Base-by-base conservation (phyloP, 192 early-diverging fungal species). In the Lobosporangium transversale region DNA sequence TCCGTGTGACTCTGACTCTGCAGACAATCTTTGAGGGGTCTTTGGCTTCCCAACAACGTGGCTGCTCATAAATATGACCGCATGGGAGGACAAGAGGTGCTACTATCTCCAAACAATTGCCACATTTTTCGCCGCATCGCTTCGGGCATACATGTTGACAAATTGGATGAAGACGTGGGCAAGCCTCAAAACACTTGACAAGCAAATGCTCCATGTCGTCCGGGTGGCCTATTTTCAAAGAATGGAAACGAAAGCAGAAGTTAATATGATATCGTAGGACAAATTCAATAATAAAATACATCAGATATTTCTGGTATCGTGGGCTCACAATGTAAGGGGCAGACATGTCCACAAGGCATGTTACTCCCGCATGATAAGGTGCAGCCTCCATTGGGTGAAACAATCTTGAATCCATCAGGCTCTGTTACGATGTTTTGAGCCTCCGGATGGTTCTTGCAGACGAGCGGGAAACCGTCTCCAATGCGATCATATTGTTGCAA, bases 341-440 rank as follows among this genome's bases (percentile, higher is more conserved):
- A 76, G 10, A 57, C 32, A 48, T 89, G 88, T 23, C 88, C 88
- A 66, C 88, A 89, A 1, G 51, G 27, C 53, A 89, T 62, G 33
- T 23, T 58, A 14, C 45, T 23, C 26, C 48, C 68, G 53, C 88
- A 89, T n/a, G 69, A 53, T 11, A 47, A n/a, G 1, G 51, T 64
- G 43, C 88, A 89, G 15, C 88, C 88, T 11, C 86, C 88, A 51
- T 84, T 70, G 1, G 88, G 85, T 12, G 83, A 56, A 14, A 79
- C 59, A 42, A 79, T 42, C 11, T 51, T 58, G 33, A 87, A 58
- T 14, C 59, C 29, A 21, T 68, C 61, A 0, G 84, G 66, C 7
- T 57, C 44, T 6, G 54, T 21, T 0, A 83, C 69, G 18, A 49
- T 35, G n/a, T 80, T 58, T 4, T 47, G 47, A 11, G 54, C 68